phyloP scores from a whole-genome alignment of 768 basidiomycete genomes.

The Leccinellum luteum region DNA sequence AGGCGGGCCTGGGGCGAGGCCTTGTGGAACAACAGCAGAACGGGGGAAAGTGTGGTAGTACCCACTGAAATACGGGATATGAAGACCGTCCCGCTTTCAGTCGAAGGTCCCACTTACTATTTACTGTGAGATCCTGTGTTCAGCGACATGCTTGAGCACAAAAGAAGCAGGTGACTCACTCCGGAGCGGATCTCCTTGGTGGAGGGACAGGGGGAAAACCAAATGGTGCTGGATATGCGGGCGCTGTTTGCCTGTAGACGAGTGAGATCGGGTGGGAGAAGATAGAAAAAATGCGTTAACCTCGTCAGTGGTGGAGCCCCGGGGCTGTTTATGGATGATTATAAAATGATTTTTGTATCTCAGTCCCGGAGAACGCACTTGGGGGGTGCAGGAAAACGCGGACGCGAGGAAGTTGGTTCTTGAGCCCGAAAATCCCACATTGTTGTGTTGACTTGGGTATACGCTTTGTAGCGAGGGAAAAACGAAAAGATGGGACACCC shows the following conservation, averaged over 20 bases:
- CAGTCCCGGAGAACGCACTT: conserved; percentile 16
- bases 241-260: conserved; percentile 14
- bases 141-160: conserved; percentile 5
- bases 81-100: conserved; percentile 10
- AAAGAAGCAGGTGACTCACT: conserved; percentile 13
- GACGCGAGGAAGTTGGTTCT: conserved; percentile 13
- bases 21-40: conserved; percentile 5
- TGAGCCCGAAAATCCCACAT: conserved; percentile 28
- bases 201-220: conserved; percentile 3
- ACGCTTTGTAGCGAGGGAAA: conserved; percentile 34
- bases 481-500: conserved; percentile 30
- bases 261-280: background rate
- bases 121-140: conserved; percentile 11
- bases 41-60: conserved; percentile 31
- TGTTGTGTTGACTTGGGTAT: conserved; percentile 31
- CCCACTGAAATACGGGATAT: conserved; percentile 13
- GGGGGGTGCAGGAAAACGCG: conserved; percentile 11
- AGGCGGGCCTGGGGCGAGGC: background rate
- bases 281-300: background rate
- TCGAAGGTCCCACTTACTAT: conserved; percentile 23
- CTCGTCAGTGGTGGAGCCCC: conserved; percentile 15
- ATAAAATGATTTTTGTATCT: background rate
- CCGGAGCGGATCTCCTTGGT: conserved; percentile 15
- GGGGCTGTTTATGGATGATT: conserved; percentile 8
- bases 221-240: conserved; percentile 17